Evolutionary conservation across 768 basidiomycete genomes (phyloP), one percentile per base, ranked within the genome.

Genomic region (Clitopilus passeckerianus): DNA sequence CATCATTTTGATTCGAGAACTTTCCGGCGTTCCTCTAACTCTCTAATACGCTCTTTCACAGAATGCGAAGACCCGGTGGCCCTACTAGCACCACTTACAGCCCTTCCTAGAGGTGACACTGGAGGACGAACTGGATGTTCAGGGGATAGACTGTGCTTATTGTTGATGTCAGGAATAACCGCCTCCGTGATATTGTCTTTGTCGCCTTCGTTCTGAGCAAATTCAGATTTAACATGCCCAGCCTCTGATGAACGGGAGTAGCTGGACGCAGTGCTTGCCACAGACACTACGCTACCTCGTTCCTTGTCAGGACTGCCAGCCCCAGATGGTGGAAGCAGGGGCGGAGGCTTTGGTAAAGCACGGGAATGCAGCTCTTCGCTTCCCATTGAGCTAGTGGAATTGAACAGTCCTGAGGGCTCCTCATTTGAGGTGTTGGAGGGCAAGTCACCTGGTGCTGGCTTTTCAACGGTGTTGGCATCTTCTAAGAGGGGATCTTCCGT

Each of bases 1-100:
- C 10, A 41, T 41, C n/a, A 14, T 41, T 41, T 41, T n/a, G 37
- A 14, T 34, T 55, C 30, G 16, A 34, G 35, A 24, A 61, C 59
- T 56, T 61, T 69, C 22, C 68, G 69, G 16, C 72, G 71, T 59
- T 74, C 68, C 61, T 76, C 78, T 34, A 79, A 60, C 58, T 76
- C 74, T 44, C 70, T 69, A 43, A 80, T 76, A 61, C 72, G 75
- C 46, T 75, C 75, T 60, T 76, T 77, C 23, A 80, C 77, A 5
- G 75, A 74, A 54, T 50, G 16, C 5, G 46, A n/a, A 22, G 46
- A 50, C 20, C 16, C 46, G 7, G 18, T 50, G 46, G 20, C 22
- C 10, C 46, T n/a, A 5, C 46, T 50, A 20, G 46, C 16, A 7
- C 46, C 46, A 50, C 46, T 50, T 4, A n/a, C 46, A n/a, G 46